Evolutionary conservation across 495 filamentous ascomycete genomes (phyloP), one percentile per base, ranked within the genome.

Genomic region (Penicillium argentinense): DNA sequence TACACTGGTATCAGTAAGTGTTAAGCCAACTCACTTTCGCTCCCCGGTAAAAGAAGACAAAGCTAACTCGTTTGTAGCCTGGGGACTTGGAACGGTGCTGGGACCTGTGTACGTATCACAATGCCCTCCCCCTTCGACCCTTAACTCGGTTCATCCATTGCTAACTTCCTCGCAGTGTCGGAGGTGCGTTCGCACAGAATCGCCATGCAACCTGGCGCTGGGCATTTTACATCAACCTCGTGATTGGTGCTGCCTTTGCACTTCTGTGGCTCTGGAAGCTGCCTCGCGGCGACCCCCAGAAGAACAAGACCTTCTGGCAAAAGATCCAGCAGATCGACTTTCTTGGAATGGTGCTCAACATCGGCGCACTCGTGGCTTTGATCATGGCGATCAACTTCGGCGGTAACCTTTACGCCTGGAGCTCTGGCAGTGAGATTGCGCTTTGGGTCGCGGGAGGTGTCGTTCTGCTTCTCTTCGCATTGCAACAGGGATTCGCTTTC

Each of bases 221-320:
- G 84, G 80, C 80, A 17, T 89, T 89, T 57, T 91, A 87, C 64
- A 81, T 91, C 61, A 89, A 87, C 49, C 71, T 88, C 12, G 58
- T 68, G 27, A 62, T 88, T 16, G 79, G 75, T 9, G 84, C 51
- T 4, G 49, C 74, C 17, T 51, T 49, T n/a, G 68, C 74, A 0
- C 85, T 83, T 0, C 66, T 78, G 26, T 86, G 78, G 50, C 21
- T 87, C 45, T 75, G 82, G 51, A 50, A 76, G 22, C 57, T 87
- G 2, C 82, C 80, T 0, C 49, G 59, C 4, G 54, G 66, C 16
- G 67, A 79, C 47, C 77, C 81, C 1, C 66, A 65, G 11, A 60
- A 63, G 1, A 63, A 60, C n/a, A 57, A 64, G 3, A 32, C 59
- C 1, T 24, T 77, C 28, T 36, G 36, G 7, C 45, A 73, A 13